Conservation (phyloP, 176 grass and related monocot genomes). For the Puccinellia tenuiflora region DNA sequence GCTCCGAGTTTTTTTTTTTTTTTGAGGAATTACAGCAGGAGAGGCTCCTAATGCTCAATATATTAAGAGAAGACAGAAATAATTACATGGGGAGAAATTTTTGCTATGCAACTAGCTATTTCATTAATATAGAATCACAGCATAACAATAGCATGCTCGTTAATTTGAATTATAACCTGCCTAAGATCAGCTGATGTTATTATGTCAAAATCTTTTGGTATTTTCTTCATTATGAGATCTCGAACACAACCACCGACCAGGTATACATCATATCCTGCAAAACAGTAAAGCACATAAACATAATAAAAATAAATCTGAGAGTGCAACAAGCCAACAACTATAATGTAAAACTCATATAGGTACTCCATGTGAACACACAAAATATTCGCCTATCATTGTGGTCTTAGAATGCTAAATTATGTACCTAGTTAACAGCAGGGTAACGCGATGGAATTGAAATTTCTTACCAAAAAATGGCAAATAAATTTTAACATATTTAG, state of each 20-base stretch:
- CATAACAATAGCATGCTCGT: conserved; percentile 7
- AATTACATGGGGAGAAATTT: no score
- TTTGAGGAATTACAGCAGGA: no score
- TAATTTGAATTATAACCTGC: conserved; percentile 63
- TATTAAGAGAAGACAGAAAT: no score
- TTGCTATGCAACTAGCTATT: neutral
- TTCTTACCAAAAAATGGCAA: neutral
- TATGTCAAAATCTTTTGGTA: conserved; percentile 93
- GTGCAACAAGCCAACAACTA: neutral
- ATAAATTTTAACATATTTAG: neutral
- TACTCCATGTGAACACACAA: conserved; percentile 13
- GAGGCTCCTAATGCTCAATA: no score
- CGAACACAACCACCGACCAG: conserved; percentile 91
- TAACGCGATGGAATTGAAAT: neutral
- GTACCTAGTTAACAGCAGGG: neutral
- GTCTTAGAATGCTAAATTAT: neutral
- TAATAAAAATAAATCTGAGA: conserved; percentile 1
- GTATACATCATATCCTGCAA: conserved; percentile 87
- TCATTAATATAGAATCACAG: neutral
- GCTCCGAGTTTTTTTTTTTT: no score
- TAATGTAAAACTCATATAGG: neutral
- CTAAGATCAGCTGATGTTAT: conserved; percentile 86
- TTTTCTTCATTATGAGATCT: conserved; percentile 95
- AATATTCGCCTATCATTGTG: neutral
- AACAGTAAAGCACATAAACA: conserved; percentile 23